Base-by-base conservation (phyloP, 106 monocot genomes). In the Xerophyta viscosa region DNA sequence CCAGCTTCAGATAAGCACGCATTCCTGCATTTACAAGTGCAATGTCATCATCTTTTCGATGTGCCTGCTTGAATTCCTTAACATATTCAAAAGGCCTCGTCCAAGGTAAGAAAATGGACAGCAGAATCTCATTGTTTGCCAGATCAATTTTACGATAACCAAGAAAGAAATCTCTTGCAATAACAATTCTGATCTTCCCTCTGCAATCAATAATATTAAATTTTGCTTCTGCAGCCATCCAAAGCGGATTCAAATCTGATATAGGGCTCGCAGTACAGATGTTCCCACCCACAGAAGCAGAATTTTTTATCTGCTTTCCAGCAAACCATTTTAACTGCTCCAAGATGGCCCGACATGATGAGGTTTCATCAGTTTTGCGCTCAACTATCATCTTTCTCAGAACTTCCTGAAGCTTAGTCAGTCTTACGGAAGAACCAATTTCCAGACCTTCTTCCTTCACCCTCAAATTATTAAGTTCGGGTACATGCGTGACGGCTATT, bases 201-300 rank as follows among this genome's bases (percentile, higher is more conserved):
- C 74, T 69, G 27, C 57, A 60, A 65, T 86, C 63, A 25, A 98
- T 65, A 56, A 98, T 61, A 50, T 58, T 44, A 31, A 98, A 86
- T 6, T 33, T 80, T 52, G 98, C 86, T 57, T 77, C 61, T 25
- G 86, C 31, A 70, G 82, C 73, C 66, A 98, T 98, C 98, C 98
- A 98, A 37, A 98, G 79, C 24, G 90, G 98, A 74, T 98, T 98
- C 48, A 98, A 77, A 56, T 98, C 98, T 51, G 90, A 98, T 74
- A 98, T 98, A 57, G 98, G 98, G 69, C 98, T 98, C 56, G 98
- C 98, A 49, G 86, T 98, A 33, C 90, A 90, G 31, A 98, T 90
- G 58, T 98, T 98, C 65, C 98, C 98, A 52, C 90, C 98, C 62
- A 98, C 68, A 66, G 90, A 98, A 64, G 98, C 90, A 48, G 74